A percentile compares a stretch with the other conserved stretches of the same genome.
These are phyloP conservation scores for Fusarium tuaranense DNA, from an alignment of 2,329 filamentous ascomycete genomes.

Conservation along the genomic window DNA sequence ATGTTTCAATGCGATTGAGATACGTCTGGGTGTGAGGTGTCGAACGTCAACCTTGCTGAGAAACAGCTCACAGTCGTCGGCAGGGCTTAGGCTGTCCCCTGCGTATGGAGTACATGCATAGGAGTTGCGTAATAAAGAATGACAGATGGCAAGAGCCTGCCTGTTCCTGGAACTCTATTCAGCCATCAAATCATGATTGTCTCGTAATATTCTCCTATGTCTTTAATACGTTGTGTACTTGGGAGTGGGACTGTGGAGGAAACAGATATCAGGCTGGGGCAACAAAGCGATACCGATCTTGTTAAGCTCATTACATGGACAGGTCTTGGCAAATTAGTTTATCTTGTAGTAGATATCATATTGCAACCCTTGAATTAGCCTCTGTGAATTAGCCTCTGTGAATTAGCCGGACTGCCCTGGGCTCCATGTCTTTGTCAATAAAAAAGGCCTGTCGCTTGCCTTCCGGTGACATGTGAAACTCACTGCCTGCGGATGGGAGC, in stretches of 20 bases:
- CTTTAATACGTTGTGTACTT: not conserved
- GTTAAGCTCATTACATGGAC: not conserved
- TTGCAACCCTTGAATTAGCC: not conserved
- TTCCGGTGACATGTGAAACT: conserved; percentile 37
- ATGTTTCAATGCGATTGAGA: not conserved
- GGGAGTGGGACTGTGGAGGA: not conserved
- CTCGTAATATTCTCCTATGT: not conserved
- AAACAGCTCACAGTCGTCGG: not conserved
- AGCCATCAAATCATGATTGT: not conserved
- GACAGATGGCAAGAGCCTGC: not conserved
- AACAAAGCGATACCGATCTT: not conserved
- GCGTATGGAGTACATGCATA: not conserved
- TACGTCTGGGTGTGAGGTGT: not conserved
- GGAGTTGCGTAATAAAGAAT: not conserved
- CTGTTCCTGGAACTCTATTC: not conserved
- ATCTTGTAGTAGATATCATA: not conserved
- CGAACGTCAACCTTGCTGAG: not conserved
- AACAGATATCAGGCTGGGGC: not conserved
- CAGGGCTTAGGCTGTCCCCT: not conserved
- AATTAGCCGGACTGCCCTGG: not conserved
- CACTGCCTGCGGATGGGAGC: not conserved
- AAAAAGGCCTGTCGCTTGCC: not conserved
- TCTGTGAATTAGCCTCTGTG: not conserved
- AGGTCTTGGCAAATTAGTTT: not conserved
- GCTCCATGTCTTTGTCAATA: not conserved